Evolutionary conservation across 768 basidiomycete species (phyloP).

Genomic region (Leucogyrophana mollusca): DNA sequence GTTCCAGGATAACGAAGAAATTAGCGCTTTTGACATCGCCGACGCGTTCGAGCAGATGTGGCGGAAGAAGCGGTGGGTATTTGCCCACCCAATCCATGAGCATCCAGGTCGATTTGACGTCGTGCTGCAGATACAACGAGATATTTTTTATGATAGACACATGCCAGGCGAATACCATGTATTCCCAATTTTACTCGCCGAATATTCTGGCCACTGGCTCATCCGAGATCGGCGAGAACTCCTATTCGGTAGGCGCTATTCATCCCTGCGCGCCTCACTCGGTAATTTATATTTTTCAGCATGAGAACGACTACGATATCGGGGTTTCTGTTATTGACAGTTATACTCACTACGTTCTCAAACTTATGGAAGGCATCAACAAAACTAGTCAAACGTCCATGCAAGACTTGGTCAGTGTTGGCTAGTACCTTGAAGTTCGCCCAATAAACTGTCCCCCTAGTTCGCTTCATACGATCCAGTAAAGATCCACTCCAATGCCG

Average conservation of each 20-base stretch:
- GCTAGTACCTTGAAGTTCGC: neutral
- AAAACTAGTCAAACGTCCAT: conserved; percentile 83
- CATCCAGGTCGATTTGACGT: neutral
- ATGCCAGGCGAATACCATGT: conserved; percentile 97
- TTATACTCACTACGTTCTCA: conserved; percentile 88
- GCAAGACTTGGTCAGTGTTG: conserved; percentile 71
- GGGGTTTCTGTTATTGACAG: conserved; percentile 96
- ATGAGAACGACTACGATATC: conserved; percentile 91
- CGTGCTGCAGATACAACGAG: conserved; percentile 74
- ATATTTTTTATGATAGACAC: conserved; percentile 98
- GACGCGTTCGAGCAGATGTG: conserved; percentile 99
- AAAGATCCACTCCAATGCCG: conserved; percentile 81
- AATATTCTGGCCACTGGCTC: conserved; percentile 92
- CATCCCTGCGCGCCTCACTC: neutral
- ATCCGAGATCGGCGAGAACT: conserved; percentile 80
- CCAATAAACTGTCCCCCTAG: conserved; percentile 38
- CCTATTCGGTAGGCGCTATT: conserved; percentile 73
- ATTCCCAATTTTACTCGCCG: conserved; percentile 88
- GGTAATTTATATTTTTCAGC: conserved; percentile 40
- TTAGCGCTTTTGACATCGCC: conserved; percentile 95
- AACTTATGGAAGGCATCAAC: conserved; percentile 90
- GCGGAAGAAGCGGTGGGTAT: conserved; percentile 81
- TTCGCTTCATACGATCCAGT: conserved; percentile 76
- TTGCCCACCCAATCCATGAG: too few relatives aligned
- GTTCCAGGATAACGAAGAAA: conserved; percentile 98